Evolutionary conservation across 1,284 basidiomycete species (phyloP).

Genomic region (Puccinia triticina): DNA sequence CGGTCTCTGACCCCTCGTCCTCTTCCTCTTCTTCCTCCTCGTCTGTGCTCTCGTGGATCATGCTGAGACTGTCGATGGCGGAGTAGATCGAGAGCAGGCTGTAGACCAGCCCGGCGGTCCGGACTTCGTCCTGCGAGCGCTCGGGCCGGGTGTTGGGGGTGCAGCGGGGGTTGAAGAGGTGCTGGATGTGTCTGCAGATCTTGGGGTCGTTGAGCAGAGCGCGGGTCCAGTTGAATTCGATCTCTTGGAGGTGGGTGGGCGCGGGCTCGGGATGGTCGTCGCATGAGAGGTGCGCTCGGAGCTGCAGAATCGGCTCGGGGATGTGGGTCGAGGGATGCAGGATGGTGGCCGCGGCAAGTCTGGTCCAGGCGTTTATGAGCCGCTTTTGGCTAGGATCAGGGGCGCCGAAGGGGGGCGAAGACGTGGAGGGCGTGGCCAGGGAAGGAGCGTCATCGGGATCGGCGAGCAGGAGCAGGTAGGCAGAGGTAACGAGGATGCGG

Average conservation of each 20-base stretch:
- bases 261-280: no score
- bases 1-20: not conserved
- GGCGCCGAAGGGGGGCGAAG: not conserved
- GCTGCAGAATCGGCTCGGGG: slow-evolving; percentile 11
- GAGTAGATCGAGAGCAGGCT: slow-evolving; percentile 32
- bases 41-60: slow-evolving; percentile 27
- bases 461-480: slow-evolving; percentile 35
- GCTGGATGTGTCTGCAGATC: slow-evolving; percentile 38
- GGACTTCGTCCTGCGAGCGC: slow-evolving; percentile 5
- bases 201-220: slow-evolving; percentile 40
- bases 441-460: slow-evolving; percentile 8
- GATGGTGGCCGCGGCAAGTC: slow-evolving; percentile 12
- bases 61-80: slow-evolving; percentile 21
- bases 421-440: not conserved
- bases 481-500: slow-evolving; percentile 32
- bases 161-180: slow-evolving; percentile 27
- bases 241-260: slow-evolving; percentile 4
- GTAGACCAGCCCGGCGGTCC: slow-evolving; percentile 30
- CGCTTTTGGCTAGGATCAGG: slow-evolving; percentile 1
- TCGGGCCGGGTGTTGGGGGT: not conserved
- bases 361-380: slow-evolving; percentile 26
- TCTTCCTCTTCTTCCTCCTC: not conserved
- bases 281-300: slow-evolving; percentile 3
- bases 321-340: slow-evolving; percentile 26
- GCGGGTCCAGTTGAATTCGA: slow-evolving; percentile 42